A percentile compares a stretch with the other conserved stretches of the same genome.
These are phyloP conservation scores for Phaeoacremonium minimum DNA, from an alignment of 2,329 filamentous ascomycete genomes.

Conservation along the genomic window DNA sequence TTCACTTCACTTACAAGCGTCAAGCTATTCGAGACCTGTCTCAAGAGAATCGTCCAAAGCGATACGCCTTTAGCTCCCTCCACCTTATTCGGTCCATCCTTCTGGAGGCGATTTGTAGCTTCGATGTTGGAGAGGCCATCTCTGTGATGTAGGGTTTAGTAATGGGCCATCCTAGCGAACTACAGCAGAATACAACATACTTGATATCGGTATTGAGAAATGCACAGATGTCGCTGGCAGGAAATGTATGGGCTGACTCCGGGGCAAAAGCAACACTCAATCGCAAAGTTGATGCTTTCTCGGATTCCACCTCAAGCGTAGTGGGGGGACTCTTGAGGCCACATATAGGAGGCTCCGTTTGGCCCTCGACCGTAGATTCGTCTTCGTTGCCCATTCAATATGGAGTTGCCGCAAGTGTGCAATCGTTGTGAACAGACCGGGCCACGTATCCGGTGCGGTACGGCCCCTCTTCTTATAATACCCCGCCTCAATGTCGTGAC, in stretches of 20 bases:
- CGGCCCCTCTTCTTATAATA: background rate
- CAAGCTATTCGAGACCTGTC: constrained; percentile 73
- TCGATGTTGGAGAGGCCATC: constrained; percentile 62
- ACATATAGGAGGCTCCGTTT: constrained; percentile 25
- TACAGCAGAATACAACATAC: constrained; percentile 7
- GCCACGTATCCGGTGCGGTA: background rate
- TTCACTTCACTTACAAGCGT: constrained; percentile 55
- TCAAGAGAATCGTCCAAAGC: constrained; percentile 70
- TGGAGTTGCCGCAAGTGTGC: background rate
- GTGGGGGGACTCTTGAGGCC: constrained; percentile 16
- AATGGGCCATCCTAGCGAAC: background rate
- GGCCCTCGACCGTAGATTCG: constrained; percentile 21
- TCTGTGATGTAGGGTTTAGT: constrained; percentile 8
- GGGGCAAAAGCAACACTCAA: constrained; percentile 17
- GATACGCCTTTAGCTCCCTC: constrained; percentile 68
- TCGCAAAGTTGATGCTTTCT: constrained; percentile 6
- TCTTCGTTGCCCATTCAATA: constrained; percentile 22
- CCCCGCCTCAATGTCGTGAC: background rate
- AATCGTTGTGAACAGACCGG: background rate
- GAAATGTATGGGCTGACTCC: constrained; percentile 17
- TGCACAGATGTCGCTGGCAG: constrained; percentile 15
- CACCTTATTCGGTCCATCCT: constrained; percentile 67
- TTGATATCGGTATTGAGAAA: constrained; percentile 16
- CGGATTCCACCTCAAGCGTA: constrained; percentile 2
- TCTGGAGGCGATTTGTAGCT: constrained; percentile 59